Conservation (phyloP, 345 rosid genomes). For the Melastoma malabathricum region DNA sequence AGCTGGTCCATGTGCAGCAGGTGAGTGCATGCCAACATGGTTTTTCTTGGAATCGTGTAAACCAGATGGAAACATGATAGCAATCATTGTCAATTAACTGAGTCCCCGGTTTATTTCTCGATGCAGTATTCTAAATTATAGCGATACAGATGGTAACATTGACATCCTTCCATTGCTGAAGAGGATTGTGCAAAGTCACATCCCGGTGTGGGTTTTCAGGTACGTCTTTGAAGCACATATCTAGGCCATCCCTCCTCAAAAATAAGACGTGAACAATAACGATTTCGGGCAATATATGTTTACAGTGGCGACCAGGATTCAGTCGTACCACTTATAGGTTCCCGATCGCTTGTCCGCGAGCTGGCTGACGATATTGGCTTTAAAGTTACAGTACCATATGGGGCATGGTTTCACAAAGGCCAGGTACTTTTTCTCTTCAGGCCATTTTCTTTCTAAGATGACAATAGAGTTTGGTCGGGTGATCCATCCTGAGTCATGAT, state of each 20-base stretch:
- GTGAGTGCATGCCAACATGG: slow-evolving; percentile 17
- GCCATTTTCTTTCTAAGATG: not conserved
- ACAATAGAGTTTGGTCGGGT: not conserved
- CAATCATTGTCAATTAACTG: not conserved
- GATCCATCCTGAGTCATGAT: not conserved
- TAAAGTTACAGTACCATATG: slow-evolving; percentile 52
- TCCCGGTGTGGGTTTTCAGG: slow-evolving; percentile 86
- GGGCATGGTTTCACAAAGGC: slow-evolving; percentile 83
- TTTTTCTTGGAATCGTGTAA: not conserved
- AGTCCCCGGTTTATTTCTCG: slow-evolving; percentile 4
- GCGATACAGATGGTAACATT: slow-evolving; percentile 34
- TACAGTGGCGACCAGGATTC: slow-evolving; percentile 88
- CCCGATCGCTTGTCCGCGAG: slow-evolving; percentile 63
- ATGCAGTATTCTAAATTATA: slow-evolving; percentile 48
- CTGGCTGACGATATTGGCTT: slow-evolving; percentile 61
- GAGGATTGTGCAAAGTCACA: slow-evolving; percentile 36
- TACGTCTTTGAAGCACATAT: slow-evolving; percentile 8
- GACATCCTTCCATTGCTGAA: slow-evolving; percentile 74
- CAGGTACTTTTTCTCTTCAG: slow-evolving; percentile 35
- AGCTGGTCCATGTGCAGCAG: slow-evolving; percentile 73
- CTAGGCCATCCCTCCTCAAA: not conserved
- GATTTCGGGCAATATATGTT: slow-evolving; percentile 1
- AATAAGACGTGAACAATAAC: too few species aligned
- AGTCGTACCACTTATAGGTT: slow-evolving; percentile 65
- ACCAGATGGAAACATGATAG: not conserved